phyloP scores from a whole-genome alignment of 331 rosid genomes.

The Pyrus hybrid region DNA sequence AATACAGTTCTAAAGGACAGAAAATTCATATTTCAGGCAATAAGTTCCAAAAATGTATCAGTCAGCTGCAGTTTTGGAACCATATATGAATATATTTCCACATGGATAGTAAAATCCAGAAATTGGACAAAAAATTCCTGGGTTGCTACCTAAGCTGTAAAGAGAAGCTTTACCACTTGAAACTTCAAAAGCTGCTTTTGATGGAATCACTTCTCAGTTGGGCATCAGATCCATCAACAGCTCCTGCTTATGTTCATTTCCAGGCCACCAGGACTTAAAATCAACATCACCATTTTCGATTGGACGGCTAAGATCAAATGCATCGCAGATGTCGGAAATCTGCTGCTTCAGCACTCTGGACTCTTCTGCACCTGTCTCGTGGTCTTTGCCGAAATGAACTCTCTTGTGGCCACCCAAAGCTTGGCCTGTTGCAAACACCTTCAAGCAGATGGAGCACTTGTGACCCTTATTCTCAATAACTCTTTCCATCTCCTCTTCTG shows the following conservation, averaged over 20 bases:
- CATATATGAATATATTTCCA: neutral
- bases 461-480: constrained; percentile 17
- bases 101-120: neutral
- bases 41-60: neutral
- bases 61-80: neutral
- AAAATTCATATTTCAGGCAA: neutral
- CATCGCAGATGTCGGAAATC: constrained; percentile 2
- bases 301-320: neutral
- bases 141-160: constrained; percentile 7
- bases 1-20: neutral
- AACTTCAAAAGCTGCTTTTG: neutral
- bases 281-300: constrained; percentile 9
- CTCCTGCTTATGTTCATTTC: constrained; percentile 22
- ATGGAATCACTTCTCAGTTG: constrained; percentile 15
- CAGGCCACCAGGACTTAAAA: constrained; percentile 25
- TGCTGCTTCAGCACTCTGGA: constrained; percentile 14
- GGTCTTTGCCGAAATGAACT: constrained; percentile 27
- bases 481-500: constrained; percentile 6
- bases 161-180: constrained; percentile 1
- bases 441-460: constrained; percentile 35
- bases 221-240: constrained; percentile 17
- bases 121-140: neutral
- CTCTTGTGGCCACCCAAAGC: constrained; percentile 61
- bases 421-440: constrained; percentile 44
- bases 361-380: constrained; percentile 9